phyloP scores from a whole-genome alignment of 129 eudicot genomes.

The Oenanthe sinensis region DNA sequence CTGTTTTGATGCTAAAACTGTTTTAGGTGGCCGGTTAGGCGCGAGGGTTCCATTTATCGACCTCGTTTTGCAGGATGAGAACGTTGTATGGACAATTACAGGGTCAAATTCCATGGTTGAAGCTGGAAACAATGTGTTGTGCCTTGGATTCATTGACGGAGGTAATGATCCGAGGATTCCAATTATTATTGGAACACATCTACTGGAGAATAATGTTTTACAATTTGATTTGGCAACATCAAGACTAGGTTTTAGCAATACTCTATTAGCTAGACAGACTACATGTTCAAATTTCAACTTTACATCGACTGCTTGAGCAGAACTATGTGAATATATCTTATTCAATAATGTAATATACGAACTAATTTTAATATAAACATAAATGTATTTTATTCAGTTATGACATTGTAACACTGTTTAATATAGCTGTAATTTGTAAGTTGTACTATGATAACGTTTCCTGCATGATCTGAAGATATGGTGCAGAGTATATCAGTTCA shows the following conservation, averaged over 20 bases:
- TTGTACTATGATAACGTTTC: too few species aligned
- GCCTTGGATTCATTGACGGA: slow-evolving; percentile 23
- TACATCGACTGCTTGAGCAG: neutral
- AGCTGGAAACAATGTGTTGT: slow-evolving; percentile 4
- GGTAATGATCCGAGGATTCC: slow-evolving; percentile 14
- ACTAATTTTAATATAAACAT: neutral
- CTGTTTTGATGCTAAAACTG: slow-evolving; percentile 8
- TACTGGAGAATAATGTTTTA: neutral
- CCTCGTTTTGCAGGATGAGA: slow-evolving; percentile 18
- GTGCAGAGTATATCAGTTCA: neutral
- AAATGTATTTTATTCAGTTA: too few species aligned
- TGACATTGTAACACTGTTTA: too few species aligned
- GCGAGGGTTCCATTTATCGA: slow-evolving; percentile 14
- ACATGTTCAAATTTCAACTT: slow-evolving; percentile 7
- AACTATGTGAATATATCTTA: neutral
- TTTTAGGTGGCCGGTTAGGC: neutral
- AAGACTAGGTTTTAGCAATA: slow-evolving; percentile 5
- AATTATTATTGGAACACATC: slow-evolving; percentile 7
- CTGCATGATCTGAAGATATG: neutral
- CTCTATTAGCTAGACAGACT: neutral
- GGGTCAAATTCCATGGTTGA: slow-evolving; percentile 19
- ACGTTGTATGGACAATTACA: slow-evolving; percentile 17
- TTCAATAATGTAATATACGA: neutral
- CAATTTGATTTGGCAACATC: slow-evolving; percentile 11
- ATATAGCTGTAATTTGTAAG: too few species aligned